These are phyloP conservation scores for Zizania palustris DNA, from an alignment of 202 grass and related monocot species.

Conservation along the genomic window DNA sequence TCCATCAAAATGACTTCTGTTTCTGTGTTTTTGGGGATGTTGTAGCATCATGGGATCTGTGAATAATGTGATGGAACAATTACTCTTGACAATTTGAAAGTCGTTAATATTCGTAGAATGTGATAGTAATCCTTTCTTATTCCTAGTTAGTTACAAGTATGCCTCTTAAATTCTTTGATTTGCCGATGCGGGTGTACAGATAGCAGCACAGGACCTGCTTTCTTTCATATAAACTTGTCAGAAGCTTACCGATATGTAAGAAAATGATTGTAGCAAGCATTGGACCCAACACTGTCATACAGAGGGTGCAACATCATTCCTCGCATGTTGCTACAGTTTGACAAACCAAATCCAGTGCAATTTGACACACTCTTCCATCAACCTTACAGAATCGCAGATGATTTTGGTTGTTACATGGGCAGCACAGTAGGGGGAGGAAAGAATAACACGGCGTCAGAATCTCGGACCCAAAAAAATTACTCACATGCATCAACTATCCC, in stretches of 20 bases:
- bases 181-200: not conserved
- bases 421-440: conserved; percentile 12
- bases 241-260: not conserved
- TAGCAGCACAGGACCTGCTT: not conserved
- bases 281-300: conserved; percentile 20
- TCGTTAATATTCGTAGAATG: not conserved
- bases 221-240: not conserved
- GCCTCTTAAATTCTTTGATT: not conserved
- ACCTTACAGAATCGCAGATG: conserved; percentile 33
- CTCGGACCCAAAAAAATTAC: conserved; percentile 35
- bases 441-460: conserved; percentile 34
- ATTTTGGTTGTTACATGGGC: conserved; percentile 24
- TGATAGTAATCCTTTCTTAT: not conserved
- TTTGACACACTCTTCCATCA: conserved; percentile 43
- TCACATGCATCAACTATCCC: conserved; percentile 39
- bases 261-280: not conserved
- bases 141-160: not conserved
- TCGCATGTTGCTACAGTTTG: conserved; percentile 29
- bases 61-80: not conserved
- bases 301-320: conserved; percentile 35
- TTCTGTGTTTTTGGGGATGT: conserved; percentile 16
- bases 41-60: conserved; percentile 16
- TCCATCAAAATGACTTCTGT: not conserved
- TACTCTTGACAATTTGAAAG: not conserved
- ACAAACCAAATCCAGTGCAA: conserved; percentile 38